Base-by-base conservation (phyloP, 345 rosid genomes). In the Acer negundo region DNA sequence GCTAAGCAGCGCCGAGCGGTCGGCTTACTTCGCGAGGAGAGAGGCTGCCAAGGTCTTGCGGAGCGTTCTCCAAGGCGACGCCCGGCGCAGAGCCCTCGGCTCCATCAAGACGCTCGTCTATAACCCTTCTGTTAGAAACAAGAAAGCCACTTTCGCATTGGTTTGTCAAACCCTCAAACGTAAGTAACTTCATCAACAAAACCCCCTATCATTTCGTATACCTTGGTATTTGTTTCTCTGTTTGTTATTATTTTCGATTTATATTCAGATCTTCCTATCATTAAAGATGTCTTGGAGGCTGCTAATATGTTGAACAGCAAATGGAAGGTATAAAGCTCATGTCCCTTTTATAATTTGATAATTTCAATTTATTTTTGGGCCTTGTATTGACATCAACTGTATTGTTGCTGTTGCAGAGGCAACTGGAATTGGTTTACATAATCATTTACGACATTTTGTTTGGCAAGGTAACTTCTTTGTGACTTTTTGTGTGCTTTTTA, bases 91-190 rank as follows among this genome's bases (percentile, higher is more conserved):
- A 78, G 98, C 98, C 70, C 83, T 84, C 22, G 93, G 87, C 40
- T 89, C 98, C 73, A 90, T 95, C 53, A 95, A 95, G 73, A 86
- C 99, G 12, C 93, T 93, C 69, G 92, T 95, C 74, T 93, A 92
- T 55, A 82, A 89, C 78, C 97, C 95, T 68, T 83, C 94, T 19
- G 86, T 92, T 38, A 85, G 84, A 67, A 95, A 95, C 91, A 95
- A 95, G 81, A 90, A 80, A 75, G 98, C 90, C 55, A 95, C 98
- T 63, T 90, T 85, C 75, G 98, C 99, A 84, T 89, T 95, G 53
- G 99, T 95, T 73, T 95, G 97, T 83, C 91, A 95, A 77, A 95
- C 99, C n/a, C 92, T 95, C 23, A 93, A 93, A 81, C 81, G 98
- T 95, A 83, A 80, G 78, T 35, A 35, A 35, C 38, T 62, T 53